phyloP scores from a whole-genome alignment of 2,329 filamentous ascomycete species.

The Aspergillus ochraceus region DNA sequence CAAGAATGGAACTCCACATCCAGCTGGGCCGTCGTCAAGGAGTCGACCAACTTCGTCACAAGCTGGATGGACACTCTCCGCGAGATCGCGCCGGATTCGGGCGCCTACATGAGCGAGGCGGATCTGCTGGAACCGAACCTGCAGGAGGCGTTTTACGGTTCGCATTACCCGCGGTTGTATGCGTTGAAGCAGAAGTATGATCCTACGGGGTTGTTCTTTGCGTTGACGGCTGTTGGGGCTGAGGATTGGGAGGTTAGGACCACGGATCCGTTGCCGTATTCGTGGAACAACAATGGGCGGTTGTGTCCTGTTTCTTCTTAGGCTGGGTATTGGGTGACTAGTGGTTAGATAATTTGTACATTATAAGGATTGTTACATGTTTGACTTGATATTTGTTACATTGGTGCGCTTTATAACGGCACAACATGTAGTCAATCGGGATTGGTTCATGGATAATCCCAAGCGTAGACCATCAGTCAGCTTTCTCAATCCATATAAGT shows the following conservation, averaged over 20 bases:
- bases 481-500: too few relatives aligned
- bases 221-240: constrained; percentile 22
- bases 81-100: constrained; percentile 21
- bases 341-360: not conserved
- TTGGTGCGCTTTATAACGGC: too few relatives aligned
- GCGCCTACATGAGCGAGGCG: constrained; percentile 40
- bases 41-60: constrained; percentile 16
- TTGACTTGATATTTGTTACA: too few relatives aligned
- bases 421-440: too few relatives aligned
- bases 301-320: not conserved
- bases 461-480: too few relatives aligned
- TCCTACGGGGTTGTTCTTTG: constrained; percentile 31
- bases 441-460: too few relatives aligned
- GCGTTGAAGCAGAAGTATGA: constrained; percentile 33
- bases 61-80: constrained; percentile 22
- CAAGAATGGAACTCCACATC: constrained; percentile 24
- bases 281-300: constrained; percentile 16
- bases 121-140: constrained; percentile 41
- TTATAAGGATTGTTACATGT: too few relatives aligned
- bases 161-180: constrained; percentile 28
- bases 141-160: constrained; percentile 42
- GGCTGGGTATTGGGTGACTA: not conserved
- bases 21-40: constrained; percentile 14
- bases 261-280: constrained; percentile 16
- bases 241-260: constrained; percentile 24